Conservation (phyloP, 441 rosid genomes). For the Manihot esculenta region DNA sequence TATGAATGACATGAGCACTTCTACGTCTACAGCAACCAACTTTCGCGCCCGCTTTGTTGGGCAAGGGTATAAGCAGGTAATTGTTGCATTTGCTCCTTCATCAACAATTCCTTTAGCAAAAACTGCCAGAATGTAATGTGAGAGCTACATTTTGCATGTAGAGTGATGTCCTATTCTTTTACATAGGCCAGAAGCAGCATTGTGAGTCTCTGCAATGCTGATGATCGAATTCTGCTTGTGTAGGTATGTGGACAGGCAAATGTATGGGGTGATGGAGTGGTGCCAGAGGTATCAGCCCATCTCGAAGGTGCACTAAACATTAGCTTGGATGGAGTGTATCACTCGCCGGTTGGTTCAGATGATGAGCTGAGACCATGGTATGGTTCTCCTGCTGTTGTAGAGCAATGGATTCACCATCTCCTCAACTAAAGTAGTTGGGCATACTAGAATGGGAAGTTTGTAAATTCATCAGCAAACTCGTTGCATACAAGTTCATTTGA, state of each 20-base stretch:
- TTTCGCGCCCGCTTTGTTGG: slow-evolving; percentile 82
- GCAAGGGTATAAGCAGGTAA: slow-evolving; percentile 94
- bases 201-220: not conserved
- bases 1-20: slow-evolving; percentile 32
- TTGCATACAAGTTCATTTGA: not conserved
- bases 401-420: slow-evolving; percentile 77
- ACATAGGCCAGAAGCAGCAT: not conserved
- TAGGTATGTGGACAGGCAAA: slow-evolving; percentile 85
- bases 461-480: not conserved
- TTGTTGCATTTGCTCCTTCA: not conserved
- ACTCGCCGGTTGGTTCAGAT: slow-evolving; percentile 88
- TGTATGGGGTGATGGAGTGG: slow-evolving; percentile 98
- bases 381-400: slow-evolving; percentile 69
- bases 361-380: slow-evolving; percentile 76
- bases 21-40: slow-evolving; percentile 29
- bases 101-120: not conserved
- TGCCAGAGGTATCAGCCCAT: slow-evolving; percentile 83
- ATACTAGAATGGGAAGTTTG: not conserved
- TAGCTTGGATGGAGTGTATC: slow-evolving; percentile 79
- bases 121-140: not conserved
- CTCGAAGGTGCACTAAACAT: slow-evolving; percentile 78
- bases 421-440: slow-evolving; percentile 29
- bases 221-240: not conserved
- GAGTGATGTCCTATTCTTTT: not conserved
- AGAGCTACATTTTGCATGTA: not conserved